These are phyloP conservation scores for Colletotrichum chlorophyti DNA, from an alignment of 2,329 filamentous ascomycete genomes.

Conservation along the genomic window DNA sequence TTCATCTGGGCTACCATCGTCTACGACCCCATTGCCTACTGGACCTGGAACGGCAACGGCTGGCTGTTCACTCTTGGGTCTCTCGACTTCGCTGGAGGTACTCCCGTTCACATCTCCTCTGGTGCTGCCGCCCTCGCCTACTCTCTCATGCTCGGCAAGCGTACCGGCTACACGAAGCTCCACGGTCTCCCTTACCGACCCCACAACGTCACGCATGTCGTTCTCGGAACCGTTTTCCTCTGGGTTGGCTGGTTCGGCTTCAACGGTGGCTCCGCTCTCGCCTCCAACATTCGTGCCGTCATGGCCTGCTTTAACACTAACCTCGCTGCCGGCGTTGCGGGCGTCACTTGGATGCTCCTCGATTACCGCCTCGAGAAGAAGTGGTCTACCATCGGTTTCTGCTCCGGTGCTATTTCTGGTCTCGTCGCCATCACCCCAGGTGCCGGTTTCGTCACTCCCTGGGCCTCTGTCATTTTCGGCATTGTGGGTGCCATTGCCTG, in stretches of 20 bases:
- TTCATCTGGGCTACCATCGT: constrained; percentile 76
- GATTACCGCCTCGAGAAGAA: constrained; percentile 93
- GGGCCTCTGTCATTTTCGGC: constrained; percentile 65
- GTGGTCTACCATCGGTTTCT: constrained; percentile 94
- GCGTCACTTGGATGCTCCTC: constrained; percentile 82
- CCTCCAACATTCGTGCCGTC: constrained; percentile 83
- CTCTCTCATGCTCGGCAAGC: constrained; percentile 75
- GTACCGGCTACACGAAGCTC: constrained; percentile 65
- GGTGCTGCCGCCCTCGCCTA: constrained; percentile 77
- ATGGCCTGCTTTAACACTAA: constrained; percentile 93
- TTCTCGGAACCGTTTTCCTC: constrained; percentile 76
- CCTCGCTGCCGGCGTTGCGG: constrained; percentile 81
- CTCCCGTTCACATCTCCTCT: constrained; percentile 77
- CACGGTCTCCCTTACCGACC: constrained; percentile 71
- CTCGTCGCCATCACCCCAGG: constrained; percentile 90
- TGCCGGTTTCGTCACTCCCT: constrained; percentile 80
- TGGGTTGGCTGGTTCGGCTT: constrained; percentile 99
- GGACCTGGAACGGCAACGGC: constrained; percentile 78
- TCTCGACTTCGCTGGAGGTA: constrained; percentile 78
- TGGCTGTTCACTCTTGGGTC: constrained; percentile 74
- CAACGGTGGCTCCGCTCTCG: constrained; percentile 85
- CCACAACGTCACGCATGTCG: constrained; percentile 77
- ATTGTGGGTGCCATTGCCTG: constrained; percentile 68
- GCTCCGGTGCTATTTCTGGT: constrained; percentile 85
- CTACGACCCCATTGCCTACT: constrained; percentile 77